phyloP scores from a whole-genome alignment of 345 rosid genomes.

The Citrus inodora region DNA sequence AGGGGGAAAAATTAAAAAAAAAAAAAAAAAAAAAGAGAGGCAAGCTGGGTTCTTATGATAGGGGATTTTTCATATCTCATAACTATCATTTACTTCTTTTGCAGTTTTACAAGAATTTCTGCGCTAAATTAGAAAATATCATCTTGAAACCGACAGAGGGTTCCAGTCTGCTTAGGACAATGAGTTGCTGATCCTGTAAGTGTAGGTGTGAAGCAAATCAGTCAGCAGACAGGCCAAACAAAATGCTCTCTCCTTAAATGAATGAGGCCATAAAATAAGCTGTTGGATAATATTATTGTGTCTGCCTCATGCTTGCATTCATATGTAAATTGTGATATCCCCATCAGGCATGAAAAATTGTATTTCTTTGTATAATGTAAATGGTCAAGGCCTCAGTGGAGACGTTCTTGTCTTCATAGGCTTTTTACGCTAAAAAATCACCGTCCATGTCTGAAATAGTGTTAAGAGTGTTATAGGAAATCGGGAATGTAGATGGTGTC shows the following conservation, averaged over 20 bases:
- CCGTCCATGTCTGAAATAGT: not conserved
- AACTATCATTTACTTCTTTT: not conserved
- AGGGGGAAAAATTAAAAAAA: no score
- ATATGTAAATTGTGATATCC: not conserved
- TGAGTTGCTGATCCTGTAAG: conserved; percentile 42
- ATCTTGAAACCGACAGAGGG: conserved; percentile 73
- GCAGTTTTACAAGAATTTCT: conserved; percentile 83
- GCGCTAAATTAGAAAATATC: conserved; percentile 62
- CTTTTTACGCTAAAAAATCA: not conserved
- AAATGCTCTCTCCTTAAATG: not conserved
- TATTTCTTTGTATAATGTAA: not conserved
- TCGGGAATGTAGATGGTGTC: no score
- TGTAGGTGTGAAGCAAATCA: conserved; percentile 29
- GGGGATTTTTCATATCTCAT: not conserved
- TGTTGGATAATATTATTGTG: not conserved
- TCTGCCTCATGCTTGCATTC: not conserved
- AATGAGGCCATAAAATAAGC: not conserved
- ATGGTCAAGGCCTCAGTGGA: not conserved
- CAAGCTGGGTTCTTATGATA: not conserved
- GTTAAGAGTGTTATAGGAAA: not conserved
- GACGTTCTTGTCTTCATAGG: not conserved
- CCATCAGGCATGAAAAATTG: not conserved
- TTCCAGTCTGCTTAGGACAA: conserved; percentile 40
- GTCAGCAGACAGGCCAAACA: not conserved
- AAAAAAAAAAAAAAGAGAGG: no score